Base-by-base conservation (phyloP, 2,329 filamentous ascomycete species). In the Trichophyton simii region DNA sequence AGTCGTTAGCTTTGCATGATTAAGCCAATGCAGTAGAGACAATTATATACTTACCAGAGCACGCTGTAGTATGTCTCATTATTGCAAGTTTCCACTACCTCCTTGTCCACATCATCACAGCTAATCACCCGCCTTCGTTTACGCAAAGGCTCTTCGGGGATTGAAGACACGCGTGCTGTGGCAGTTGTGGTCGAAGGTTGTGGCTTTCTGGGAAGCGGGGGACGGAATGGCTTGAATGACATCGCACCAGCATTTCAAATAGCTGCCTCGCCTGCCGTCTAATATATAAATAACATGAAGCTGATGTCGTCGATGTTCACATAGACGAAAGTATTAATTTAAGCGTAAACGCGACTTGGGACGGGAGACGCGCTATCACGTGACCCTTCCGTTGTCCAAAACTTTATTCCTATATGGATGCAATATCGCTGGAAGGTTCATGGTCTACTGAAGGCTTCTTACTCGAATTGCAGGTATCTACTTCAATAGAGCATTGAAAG, bases 41-140 rank as follows among this genome's bases (percentile, higher is more conserved):
- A 54, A 34, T 5, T 3, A 25, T 3, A 57, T 46, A 5, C 67
- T 22, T 72, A 79, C 77, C 78, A 80, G 38, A 80, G 70, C 50
- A 75, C 78, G 68, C 76, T 79, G 64, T 76, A 80, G 63, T 76
- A 78, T 57, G 11, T 42, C 55, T 67, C 70, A 55, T 77, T 74
- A 36, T 25, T 15, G 7, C 34, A 28, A n/a, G 52, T 20, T 5
- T 34, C 15, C 3, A 55, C 52, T 52, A 13, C 13, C 5, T 55
- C 52, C 2, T 36, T 31, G 34, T 36, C 42, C 11, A 8, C 58
- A 9, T 72, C 65, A 25, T 66, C 63, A 38, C 67, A 66, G 18
- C 2, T 18, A 15, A 36, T 20, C 42, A 76, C 65, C 48, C 73
- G 74, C 25, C 68, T 72, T 64, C 74, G 72, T 65, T 78, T 77